These are phyloP conservation scores for Stachybotrys chartarum DNA, from an alignment of 2,329 filamentous ascomycete species.

Conservation along the genomic window DNA sequence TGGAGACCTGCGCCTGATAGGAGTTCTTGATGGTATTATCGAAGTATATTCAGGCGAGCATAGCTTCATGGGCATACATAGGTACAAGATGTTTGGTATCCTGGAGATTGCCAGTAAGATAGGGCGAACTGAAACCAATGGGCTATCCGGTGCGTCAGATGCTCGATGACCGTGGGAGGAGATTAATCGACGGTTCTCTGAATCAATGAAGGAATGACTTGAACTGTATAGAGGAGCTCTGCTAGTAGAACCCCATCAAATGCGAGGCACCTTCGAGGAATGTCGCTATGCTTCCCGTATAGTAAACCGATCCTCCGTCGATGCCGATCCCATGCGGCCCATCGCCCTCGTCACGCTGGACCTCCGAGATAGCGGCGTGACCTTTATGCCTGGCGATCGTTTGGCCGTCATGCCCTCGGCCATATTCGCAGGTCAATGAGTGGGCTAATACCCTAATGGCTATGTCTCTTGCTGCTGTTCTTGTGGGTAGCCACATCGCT, in stretches of 20 bases:
- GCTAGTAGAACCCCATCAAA: conserved; percentile 41
- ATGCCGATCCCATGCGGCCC: conserved; percentile 35
- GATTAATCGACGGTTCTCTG: conserved; percentile 42
- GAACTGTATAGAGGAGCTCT: conserved; percentile 40
- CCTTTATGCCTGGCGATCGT: conserved; percentile 44
- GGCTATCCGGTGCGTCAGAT: conserved; percentile 37
- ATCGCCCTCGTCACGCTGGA: conserved; percentile 44
- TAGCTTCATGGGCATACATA: conserved; percentile 48
- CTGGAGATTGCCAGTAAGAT: conserved; percentile 47
- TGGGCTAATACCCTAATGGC: too few species aligned
- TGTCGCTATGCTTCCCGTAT: conserved; percentile 41
- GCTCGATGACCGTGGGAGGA: conserved; percentile 41
- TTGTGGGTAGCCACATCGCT: too few species aligned
- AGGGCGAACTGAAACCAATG: conserved; percentile 45
- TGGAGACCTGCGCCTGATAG: conserved; percentile 41
- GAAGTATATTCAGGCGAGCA: conserved; percentile 48
- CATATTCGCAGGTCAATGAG: too few species aligned
- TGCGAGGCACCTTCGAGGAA: conserved; percentile 48
- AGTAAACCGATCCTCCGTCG: conserved; percentile 36
- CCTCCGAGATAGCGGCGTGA: conserved; percentile 44
- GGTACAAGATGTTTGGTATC: conserved; percentile 51
- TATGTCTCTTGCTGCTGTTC: too few species aligned
- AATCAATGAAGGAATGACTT: conserved; percentile 46
- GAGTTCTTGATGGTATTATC: conserved; percentile 46
- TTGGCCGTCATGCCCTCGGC: conserved; percentile 43